Conservation (phyloP, 2,329 filamentous ascomycete genomes). For the Tolypocladium inflatum region DNA sequence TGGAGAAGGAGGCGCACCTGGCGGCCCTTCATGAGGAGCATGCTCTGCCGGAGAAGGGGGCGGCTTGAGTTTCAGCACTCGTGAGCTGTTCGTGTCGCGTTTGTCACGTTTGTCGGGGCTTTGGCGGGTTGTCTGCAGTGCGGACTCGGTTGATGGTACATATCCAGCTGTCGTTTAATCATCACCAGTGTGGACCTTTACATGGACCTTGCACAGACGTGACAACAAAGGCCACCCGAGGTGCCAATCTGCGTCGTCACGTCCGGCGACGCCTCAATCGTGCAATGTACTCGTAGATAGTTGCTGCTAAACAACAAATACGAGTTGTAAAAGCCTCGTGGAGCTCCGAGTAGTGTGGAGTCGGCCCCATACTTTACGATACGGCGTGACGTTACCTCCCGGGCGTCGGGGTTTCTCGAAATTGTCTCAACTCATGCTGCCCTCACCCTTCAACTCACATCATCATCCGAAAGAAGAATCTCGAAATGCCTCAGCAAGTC, state of each 20-base stretch:
- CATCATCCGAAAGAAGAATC: constrained; percentile 15
- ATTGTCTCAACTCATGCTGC: not conserved
- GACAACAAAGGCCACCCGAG: too few relatives aligned
- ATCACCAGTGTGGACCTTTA: not conserved
- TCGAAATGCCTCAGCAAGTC: constrained; percentile 18
- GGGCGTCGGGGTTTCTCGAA: not conserved
- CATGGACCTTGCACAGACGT: too few relatives aligned
- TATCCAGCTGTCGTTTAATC: not conserved
- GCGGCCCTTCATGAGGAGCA: constrained; percentile 11
- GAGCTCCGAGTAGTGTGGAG: not conserved
- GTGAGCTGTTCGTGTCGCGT: too few relatives aligned
- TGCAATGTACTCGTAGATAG: not conserved
- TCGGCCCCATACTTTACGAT: not conserved
- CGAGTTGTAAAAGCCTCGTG: not conserved
- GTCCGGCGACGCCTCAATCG: not conserved
- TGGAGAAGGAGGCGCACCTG: constrained; percentile 39
- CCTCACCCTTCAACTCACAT: not conserved
- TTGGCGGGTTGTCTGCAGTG: not conserved
- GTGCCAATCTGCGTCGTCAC: not conserved
- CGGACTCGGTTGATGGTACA: too few relatives aligned
- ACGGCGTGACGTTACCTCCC: not conserved
- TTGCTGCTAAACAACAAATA: not conserved
- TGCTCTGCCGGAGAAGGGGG: not conserved
- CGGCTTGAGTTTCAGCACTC: constrained; percentile 21
- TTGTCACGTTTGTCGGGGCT: not conserved